phyloP scores from a whole-genome alignment of 2,329 filamentous ascomycete species.

The Fusarium musae region DNA sequence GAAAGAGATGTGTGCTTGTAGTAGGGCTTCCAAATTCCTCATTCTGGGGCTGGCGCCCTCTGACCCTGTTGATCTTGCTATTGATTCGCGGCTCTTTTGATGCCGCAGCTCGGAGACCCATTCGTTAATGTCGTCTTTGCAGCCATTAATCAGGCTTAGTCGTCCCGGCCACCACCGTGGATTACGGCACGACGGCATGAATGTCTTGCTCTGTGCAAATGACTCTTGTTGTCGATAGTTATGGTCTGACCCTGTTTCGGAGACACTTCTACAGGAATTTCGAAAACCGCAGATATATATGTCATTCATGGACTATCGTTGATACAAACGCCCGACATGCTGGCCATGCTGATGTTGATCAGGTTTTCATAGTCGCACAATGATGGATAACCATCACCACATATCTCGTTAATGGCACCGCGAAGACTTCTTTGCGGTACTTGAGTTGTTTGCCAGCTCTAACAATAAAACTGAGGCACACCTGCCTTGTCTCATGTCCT shows the following conservation, averaged over 20 bases:
- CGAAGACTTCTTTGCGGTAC: conserved; percentile 74
- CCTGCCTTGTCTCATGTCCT: conserved; percentile 85
- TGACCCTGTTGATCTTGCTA: conserved; percentile 22
- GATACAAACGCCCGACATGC: conserved; percentile 78
- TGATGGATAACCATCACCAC: conserved; percentile 66
- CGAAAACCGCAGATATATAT: conserved; percentile 68
- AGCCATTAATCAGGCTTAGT: conserved; percentile 56
- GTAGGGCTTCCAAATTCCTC: conserved; percentile 71
- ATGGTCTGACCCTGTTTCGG: conserved; percentile 64
- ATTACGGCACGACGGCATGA: conserved; percentile 68
- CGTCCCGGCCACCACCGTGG: conserved; percentile 76
- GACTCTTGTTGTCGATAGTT: conserved; percentile 65
- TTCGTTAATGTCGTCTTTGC: conserved; percentile 69
- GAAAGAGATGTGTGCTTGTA: conserved; percentile 70
- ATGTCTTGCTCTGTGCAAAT: conserved; percentile 67
- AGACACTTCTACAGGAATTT: conserved; percentile 75
- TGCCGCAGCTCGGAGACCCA: conserved; percentile 82
- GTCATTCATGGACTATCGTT: conserved; percentile 81
- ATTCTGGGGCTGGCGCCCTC: conserved; percentile 40
- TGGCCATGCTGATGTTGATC: conserved; percentile 72
- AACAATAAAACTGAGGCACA: conserved; percentile 77
- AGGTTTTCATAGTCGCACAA: conserved; percentile 78
- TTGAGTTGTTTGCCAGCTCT: conserved; percentile 72
- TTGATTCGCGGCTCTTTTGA: conserved; percentile 47
- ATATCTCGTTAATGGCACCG: conserved; percentile 72